phyloP scores from a whole-genome alignment of 345 rosid species.

The Zanthoxylum bungeanum region DNA sequence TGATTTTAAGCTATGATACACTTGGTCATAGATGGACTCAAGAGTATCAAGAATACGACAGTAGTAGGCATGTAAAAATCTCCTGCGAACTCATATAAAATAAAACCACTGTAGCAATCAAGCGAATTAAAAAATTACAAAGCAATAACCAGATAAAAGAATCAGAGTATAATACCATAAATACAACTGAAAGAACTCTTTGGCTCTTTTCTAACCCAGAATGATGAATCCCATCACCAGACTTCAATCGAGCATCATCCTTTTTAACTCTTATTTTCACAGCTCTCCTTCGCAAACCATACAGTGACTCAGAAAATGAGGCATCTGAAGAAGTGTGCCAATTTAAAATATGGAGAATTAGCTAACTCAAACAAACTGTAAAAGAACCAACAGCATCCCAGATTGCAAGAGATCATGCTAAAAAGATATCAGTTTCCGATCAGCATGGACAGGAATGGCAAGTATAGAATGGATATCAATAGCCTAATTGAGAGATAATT shows the following conservation, averaged over 20 bases:
- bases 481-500: not conserved
- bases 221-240: slow-evolving; percentile 50
- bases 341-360: slow-evolving; percentile 5
- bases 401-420: not conserved
- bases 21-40: not conserved
- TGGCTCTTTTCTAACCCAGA: slow-evolving; percentile 80
- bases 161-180: slow-evolving; percentile 60
- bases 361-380: slow-evolving; percentile 5
- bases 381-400: not conserved
- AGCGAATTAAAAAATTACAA: slow-evolving; percentile 1
- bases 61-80: not conserved
- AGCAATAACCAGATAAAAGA: slow-evolving; percentile 7
- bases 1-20: not conserved
- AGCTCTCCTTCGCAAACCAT: slow-evolving; percentile 93
- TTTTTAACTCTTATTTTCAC: slow-evolving; percentile 50
- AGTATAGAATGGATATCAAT: not conserved
- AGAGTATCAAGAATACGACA: not conserved
- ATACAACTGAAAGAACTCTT: slow-evolving; percentile 81
- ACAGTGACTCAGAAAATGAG: slow-evolving; percentile 90
- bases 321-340: slow-evolving; percentile 59
- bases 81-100: not conserved
- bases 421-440: not conserved
- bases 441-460: not conserved
- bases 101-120: not conserved
- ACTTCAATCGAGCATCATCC: slow-evolving; percentile 37